Evolutionary conservation across 2,329 filamentous ascomycete genomes (phyloP), one percentile per base, ranked within the genome.

Genomic region (Dactylellina leptospora): DNA sequence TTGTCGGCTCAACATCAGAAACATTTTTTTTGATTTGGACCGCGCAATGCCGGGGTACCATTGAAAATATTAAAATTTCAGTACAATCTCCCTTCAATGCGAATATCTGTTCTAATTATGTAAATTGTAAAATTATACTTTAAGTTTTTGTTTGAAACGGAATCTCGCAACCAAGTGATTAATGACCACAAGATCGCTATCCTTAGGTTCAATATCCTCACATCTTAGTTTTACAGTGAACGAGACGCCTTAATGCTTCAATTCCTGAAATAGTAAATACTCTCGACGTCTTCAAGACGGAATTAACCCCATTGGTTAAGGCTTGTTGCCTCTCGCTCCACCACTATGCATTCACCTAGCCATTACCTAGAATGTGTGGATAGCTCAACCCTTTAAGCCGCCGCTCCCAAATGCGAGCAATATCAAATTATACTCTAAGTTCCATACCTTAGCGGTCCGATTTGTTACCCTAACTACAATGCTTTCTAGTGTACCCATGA

Each of bases 361-460:
- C 23, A 25, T 11, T 16, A 4, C 36, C 16, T 25, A 38, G 45
- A 25, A 45, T 28, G 51, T 58, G 61, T 25, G 51, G n/a, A 42
- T 40, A 47, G 23, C 11, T 33, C 44, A n/a, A 48, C 16, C n/a
- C 33, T 20, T 47, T 54, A 56, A 55, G 53, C n/a, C 60, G 40
- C 60, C 42, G 60, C 50, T 64, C 50, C 23, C 33, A 23, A 27
- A 44, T 50, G 51, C 51, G 25, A 64, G 22, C 42, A 33, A 47
- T 27, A 55, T 11, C 33, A 42, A 47, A 38, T 48, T 36, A 36
- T 55, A 38, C 47, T 30, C 27, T 66, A 66, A 66, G 56, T 66
- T 66, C 61, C 61, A 66, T 51, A 42, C 25, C 42, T 44, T 50
- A 51, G 20, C 61, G 61, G 61, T n/a, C 23, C 27, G 51, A 58